Evolutionary conservation across 352 stramenopile species (phyloP), one percentile per base, ranked within the genome.

Genomic region (Phytopythium cucurbitacearum): DNA sequence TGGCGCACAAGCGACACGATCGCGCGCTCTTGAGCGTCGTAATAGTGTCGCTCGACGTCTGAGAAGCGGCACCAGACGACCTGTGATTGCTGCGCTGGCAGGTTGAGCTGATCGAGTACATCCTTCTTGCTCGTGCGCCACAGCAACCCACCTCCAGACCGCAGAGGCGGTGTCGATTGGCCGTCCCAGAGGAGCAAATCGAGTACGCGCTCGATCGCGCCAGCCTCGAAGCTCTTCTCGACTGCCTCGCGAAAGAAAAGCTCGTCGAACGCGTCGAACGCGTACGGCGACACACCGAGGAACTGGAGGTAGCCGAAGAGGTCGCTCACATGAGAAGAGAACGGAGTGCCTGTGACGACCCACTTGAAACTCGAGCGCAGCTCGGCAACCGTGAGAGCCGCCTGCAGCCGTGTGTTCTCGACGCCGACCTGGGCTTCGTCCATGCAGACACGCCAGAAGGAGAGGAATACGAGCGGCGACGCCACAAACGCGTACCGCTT

Each of bases 351-450:
- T 7, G 79, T 95, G 16, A 98, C 82, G 35, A 88, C 79, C 94
- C 94, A 98, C 52, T 82, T 71, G 39, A 85, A 70, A 12, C 76
- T 46, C 5, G 72, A 68, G 2, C 65, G 60, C 3, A 98, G 59
- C 40, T 83, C 71, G 1, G 85, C 61, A 16, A 95, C 81, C 49
- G 96, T 97, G 48, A 90, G 57, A 13, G 92, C 89, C 7, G 87
- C 82, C 49, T 84, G 61, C 5, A 87, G 60, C n/a, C 73, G 69
- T 1, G 69, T 72, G 47, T 84, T 87, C 61, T 97, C 87, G 1
- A 97, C 85, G 9, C 78, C 76, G 10, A 95, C 69, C 65, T 98
- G 94, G 2, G 92, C 92, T 79, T 98, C 94, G 54, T 98, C 92
- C 57, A 97, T 89, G 48, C 77, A 96, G 10, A 97, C 70, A 11